phyloP scores from a whole-genome alignment of 2,329 filamentous ascomycete species.

The Lasiodiplodia hormozganensis region DNA sequence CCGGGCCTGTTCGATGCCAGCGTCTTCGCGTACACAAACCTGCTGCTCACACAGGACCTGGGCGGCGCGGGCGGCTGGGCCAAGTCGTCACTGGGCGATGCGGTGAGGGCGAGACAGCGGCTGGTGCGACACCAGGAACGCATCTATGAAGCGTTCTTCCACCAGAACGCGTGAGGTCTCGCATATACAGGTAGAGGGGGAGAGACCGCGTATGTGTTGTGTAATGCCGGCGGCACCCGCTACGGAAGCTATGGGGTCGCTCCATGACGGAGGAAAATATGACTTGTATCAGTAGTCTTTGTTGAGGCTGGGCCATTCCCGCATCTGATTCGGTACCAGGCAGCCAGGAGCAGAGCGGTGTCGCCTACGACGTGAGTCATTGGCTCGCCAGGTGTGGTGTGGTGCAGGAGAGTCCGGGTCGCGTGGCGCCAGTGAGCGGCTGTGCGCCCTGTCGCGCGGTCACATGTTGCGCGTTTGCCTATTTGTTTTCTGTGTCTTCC shows the following conservation, averaged over 20 bases:
- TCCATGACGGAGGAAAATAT: background rate
- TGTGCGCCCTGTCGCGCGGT: constrained; percentile 15
- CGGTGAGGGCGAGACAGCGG: constrained; percentile 64
- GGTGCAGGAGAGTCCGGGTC: constrained; percentile 1
- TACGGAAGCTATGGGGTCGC: background rate
- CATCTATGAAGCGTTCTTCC: constrained; percentile 61
- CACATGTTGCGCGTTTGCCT: constrained; percentile 21
- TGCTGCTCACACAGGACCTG: constrained; percentile 72
- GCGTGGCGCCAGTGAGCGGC: constrained; percentile 1
- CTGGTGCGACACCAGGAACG: constrained; percentile 70
- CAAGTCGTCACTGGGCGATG: constrained; percentile 64
- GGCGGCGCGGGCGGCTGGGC: constrained; percentile 62
- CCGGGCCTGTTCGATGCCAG: constrained; percentile 85
- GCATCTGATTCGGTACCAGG: constrained; percentile 14
- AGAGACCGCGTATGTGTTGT: background rate
- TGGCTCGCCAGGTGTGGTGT: background rate
- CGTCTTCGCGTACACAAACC: constrained; percentile 87
- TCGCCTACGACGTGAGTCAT: constrained; percentile 23
- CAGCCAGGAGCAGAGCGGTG: constrained; percentile 1
- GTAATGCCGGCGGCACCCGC: constrained; percentile 3
- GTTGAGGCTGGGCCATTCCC: background rate
- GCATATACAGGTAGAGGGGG: background rate
- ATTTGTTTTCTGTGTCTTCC: constrained; percentile 5
- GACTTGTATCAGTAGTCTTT: constrained; percentile 13
- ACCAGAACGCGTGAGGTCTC: background rate